Conservation (phyloP, 306 rosid genomes). For the Erythrophleum fordii region DNA sequence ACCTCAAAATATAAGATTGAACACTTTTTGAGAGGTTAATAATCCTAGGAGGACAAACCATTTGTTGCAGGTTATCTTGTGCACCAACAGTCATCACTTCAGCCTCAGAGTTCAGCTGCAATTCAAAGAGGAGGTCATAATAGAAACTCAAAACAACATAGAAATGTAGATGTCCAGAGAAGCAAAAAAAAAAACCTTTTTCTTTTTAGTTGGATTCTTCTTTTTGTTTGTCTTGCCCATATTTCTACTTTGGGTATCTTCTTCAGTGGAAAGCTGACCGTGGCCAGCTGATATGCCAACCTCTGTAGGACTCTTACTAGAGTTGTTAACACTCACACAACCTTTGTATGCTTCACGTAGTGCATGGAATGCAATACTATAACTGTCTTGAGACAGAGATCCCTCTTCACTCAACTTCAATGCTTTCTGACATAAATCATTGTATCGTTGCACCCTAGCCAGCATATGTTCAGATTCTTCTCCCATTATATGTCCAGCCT, state of each 20-base stretch:
- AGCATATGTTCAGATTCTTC: slow-evolving; percentile 65
- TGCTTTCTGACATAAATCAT: slow-evolving; percentile 79
- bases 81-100: slow-evolving; percentile 80
- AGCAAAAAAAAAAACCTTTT: slow-evolving; percentile 63
- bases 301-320: slow-evolving; percentile 69
- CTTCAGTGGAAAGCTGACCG: slow-evolving; percentile 74
- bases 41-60: slow-evolving; percentile 67
- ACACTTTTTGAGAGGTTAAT: slow-evolving; percentile 28
- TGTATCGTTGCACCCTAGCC: slow-evolving; percentile 78
- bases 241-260: slow-evolving; percentile 80
- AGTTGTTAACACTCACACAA: slow-evolving; percentile 69
- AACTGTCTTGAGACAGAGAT: slow-evolving; percentile 88
- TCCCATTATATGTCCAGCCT: slow-evolving; percentile 63
- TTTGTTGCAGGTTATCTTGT: slow-evolving; percentile 90
- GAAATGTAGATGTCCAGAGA: background rate
- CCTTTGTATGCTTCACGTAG: slow-evolving; percentile 72
- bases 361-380: slow-evolving; percentile 71
- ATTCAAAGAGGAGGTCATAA: slow-evolving; percentile 40
- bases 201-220: slow-evolving; percentile 89
- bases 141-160: slow-evolving; percentile 10
- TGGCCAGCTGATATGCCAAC: slow-evolving; percentile 75
- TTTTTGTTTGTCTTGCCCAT: slow-evolving; percentile 78
- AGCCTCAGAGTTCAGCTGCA: slow-evolving; percentile 78
- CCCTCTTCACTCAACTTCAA: slow-evolving; percentile 84
- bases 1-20: slow-evolving; percentile 11